These are phyloP conservation scores for Candida xyloterini DNA, from an alignment of 805 yeast genomes.

Conservation along the genomic window DNA sequence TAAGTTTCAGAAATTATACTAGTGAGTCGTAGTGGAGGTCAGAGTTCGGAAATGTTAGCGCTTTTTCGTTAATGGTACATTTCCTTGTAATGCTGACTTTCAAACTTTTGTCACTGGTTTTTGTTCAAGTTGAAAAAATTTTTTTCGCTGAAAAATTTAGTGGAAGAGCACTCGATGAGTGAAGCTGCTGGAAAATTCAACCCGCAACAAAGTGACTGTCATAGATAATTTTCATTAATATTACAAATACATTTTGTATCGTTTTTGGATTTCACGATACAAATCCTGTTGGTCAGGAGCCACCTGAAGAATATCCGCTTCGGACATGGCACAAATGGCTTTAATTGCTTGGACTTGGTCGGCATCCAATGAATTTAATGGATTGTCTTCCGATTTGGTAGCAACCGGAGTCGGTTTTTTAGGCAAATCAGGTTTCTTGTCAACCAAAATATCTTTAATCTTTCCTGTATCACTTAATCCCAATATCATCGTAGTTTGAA, in stretches of 20 bases:
- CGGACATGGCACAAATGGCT: slow-evolving; percentile 24
- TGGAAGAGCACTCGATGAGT: slow-evolving; percentile 3
- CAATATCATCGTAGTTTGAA: slow-evolving; percentile 58
- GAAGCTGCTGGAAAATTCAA: slow-evolving; percentile 4
- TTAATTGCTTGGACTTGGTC: slow-evolving; percentile 22
- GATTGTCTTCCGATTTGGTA: slow-evolving; percentile 4
- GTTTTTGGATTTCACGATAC: slow-evolving; percentile 25
- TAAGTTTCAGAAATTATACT: slow-evolving; percentile 2
- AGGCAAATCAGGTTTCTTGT: slow-evolving; percentile 1
- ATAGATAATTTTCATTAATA: slow-evolving; percentile 2
- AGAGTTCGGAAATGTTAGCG: slow-evolving; percentile 8
- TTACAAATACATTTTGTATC: slow-evolving; percentile 16
- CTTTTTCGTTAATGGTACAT: slow-evolving; percentile 7
- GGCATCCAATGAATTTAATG: slow-evolving; percentile 12
- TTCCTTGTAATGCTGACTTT: slow-evolving; percentile 12
- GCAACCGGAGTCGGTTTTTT: slow-evolving; percentile 1
- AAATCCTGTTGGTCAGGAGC: slow-evolving; percentile 23
- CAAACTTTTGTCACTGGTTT: slow-evolving; percentile 13
- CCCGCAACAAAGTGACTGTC: slow-evolving; percentile 15
- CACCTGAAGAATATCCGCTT: slow-evolving; percentile 19
- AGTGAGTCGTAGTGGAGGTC: slow-evolving; percentile 7
- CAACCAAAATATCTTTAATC: slow-evolving; percentile 22
- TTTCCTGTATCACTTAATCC: slow-evolving; percentile 29
- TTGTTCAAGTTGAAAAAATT: slow-evolving; percentile 9
- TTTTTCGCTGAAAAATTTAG: slow-evolving; percentile 15